Evolutionary conservation across 2,329 filamentous ascomycete species (phyloP).

Genomic region (Stagonosporopsis chrysanthemi): DNA sequence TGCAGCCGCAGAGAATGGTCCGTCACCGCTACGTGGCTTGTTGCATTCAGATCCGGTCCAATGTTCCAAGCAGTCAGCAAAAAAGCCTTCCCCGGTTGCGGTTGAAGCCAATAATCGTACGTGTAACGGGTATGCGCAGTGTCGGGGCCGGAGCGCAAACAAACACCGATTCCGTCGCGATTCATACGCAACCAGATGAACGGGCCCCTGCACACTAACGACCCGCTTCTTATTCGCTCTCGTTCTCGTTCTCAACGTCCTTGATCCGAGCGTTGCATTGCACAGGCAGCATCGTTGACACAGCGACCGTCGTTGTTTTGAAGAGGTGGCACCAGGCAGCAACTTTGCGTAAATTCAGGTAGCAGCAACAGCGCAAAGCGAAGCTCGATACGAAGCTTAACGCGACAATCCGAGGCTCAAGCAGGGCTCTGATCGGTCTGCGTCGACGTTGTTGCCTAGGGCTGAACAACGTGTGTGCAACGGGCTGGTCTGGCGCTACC

Average conservation of each 20-base stretch:
- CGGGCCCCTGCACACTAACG: not conserved
- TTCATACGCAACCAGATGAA: not conserved
- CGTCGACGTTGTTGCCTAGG: slow-evolving; percentile 1
- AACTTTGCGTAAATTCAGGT: slow-evolving; percentile 1
- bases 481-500: not conserved
- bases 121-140: not conserved
- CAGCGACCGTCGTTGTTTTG: not conserved
- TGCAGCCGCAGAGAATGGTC: not conserved
- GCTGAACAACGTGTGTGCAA: not conserved
- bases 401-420: not conserved
- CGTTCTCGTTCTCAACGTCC: not conserved
- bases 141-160: slow-evolving; percentile 8
- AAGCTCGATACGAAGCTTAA: slow-evolving; percentile 2
- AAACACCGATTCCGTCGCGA: slow-evolving; percentile 2
- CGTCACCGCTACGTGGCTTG: not conserved
- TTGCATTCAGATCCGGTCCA: slow-evolving; percentile 5
- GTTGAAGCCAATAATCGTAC: not conserved
- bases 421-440: not conserved
- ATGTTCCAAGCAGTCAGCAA: slow-evolving; percentile 7
- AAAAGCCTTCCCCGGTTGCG: not conserved
- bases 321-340: slow-evolving; percentile 2
- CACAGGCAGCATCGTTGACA: not conserved
- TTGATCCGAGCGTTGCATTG: too few species aligned
- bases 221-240: not conserved
- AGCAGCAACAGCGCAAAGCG: not conserved